These are phyloP conservation scores for Chytriomyces confervae DNA, from an alignment of 192 early-diverging fungal species.

Conservation along the genomic window DNA sequence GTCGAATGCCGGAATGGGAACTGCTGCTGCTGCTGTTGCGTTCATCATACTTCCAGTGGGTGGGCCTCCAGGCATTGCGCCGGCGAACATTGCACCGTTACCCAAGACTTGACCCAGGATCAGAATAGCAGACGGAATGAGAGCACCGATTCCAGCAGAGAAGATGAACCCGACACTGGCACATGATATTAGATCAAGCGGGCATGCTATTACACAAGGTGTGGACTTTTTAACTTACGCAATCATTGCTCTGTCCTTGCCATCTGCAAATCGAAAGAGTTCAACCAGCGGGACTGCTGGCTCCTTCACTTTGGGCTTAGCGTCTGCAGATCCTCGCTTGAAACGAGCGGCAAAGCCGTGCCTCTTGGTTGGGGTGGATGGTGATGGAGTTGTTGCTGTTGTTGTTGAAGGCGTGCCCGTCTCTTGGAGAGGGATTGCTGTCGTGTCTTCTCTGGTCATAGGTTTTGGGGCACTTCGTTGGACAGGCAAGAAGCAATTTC, in stretches of 20 bases:
- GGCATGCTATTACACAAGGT: background rate
- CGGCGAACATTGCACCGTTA: background rate
- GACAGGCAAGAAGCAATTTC: too few species aligned
- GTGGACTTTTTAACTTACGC: slow-evolving; percentile 23
- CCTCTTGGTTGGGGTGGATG: too few species aligned
- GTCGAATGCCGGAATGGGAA: slow-evolving; percentile 15
- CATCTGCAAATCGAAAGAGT: slow-evolving; percentile 30
- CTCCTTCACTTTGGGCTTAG: slow-evolving; percentile 7
- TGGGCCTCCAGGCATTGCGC: background rate
- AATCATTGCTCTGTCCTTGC: slow-evolving; percentile 26
- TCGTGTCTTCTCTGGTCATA: too few species aligned
- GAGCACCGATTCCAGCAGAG: slow-evolving; percentile 33
- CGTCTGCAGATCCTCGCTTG: background rate
- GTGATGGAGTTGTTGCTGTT: too few species aligned
- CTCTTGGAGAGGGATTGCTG: too few species aligned
- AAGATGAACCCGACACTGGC: slow-evolving; percentile 25
- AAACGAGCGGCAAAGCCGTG: too few species aligned
- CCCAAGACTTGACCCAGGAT: slow-evolving; percentile 32
- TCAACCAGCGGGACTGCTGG: slow-evolving; percentile 7
- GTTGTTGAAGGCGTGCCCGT: too few species aligned
- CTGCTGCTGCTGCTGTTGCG: too few species aligned
- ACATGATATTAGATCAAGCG: background rate
- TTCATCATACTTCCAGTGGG: too few species aligned
- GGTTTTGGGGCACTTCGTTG: too few species aligned
- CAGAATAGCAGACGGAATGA: slow-evolving; percentile 28